These are phyloP conservation scores for Pholiota microspora DNA, from an alignment of 768 basidiomycete species.

Conservation along the genomic window DNA sequence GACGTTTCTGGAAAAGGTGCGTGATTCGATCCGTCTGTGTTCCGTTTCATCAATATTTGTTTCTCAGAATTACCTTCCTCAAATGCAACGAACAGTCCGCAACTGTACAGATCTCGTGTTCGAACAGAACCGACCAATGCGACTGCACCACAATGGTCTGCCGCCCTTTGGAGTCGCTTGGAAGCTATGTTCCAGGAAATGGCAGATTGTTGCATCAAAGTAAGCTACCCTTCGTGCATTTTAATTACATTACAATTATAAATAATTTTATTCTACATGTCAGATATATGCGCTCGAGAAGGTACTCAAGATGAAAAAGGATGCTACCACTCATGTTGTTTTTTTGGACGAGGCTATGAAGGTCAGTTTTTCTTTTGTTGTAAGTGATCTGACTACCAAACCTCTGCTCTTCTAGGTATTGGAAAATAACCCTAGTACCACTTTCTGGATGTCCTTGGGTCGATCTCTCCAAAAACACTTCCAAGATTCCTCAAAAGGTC, in stretches of 20 bases:
- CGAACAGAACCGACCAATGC: conserved; percentile 88
- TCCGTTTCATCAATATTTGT: conserved; percentile 2
- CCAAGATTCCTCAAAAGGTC: conserved; percentile 79
- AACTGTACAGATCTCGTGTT: conserved; percentile 80
- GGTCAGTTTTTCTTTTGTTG: conserved; percentile 34
- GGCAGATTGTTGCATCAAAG: conserved; percentile 90
- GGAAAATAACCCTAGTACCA: conserved; percentile 88
- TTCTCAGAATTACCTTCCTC: conserved; percentile 15
- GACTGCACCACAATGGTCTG: conserved; percentile 84
- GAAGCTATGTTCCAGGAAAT: conserved; percentile 87
- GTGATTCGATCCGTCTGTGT: conserved; percentile 15
- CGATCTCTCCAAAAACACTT: conserved; percentile 80
- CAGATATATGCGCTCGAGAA: conserved; percentile 96
- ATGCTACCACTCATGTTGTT: conserved; percentile 66
- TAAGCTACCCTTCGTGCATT: conserved; percentile 13
- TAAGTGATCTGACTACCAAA: not conserved
- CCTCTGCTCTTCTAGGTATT: conserved; percentile 48
- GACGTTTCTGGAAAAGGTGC: conserved; percentile 77
- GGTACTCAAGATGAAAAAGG: conserved; percentile 86
- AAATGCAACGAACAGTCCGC: conserved; percentile 33
- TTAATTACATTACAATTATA: not conserved
- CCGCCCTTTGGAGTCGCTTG: conserved; percentile 77
- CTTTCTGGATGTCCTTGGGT: conserved; percentile 86
- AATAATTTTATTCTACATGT: not conserved
- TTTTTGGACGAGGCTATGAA: conserved; percentile 96